Conservation (phyloP, 2,329 filamentous ascomycete genomes). For the Fusarium udum region DNA sequence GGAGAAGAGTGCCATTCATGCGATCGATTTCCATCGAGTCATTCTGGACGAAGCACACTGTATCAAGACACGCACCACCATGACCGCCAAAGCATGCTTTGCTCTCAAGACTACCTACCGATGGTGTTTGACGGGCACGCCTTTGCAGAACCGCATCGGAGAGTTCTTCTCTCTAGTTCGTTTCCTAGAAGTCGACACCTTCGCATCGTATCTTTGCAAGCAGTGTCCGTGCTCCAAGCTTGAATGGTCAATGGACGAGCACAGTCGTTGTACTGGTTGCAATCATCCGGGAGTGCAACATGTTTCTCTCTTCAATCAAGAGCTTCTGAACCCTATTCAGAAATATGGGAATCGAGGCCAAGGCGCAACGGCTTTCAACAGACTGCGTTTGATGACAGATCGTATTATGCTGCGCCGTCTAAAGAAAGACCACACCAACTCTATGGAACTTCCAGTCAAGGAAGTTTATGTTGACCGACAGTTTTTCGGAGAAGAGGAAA, state of each 20-base stretch:
- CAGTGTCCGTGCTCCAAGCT: slow-evolving; percentile 81
- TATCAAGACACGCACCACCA: slow-evolving; percentile 89
- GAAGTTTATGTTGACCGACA: slow-evolving; percentile 91
- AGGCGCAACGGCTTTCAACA: slow-evolving; percentile 77
- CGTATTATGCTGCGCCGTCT: slow-evolving; percentile 95
- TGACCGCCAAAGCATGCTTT: slow-evolving; percentile 95
- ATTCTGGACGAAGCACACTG: slow-evolving; percentile 96
- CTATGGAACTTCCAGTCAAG: slow-evolving; percentile 97
- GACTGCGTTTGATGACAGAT: slow-evolving; percentile 87
- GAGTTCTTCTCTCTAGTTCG: slow-evolving; percentile 95
- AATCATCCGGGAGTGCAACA: slow-evolving; percentile 55
- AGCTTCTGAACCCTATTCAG: slow-evolving; percentile 86
- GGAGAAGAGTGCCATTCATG: slow-evolving; percentile 81
- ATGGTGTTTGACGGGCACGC: slow-evolving; percentile 95
- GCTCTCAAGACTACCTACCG: slow-evolving; percentile 88
- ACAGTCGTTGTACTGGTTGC: slow-evolving; percentile 77
- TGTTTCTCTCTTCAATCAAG: slow-evolving; percentile 83
- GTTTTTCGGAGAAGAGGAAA: slow-evolving; percentile 96
- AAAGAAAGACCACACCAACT: slow-evolving; percentile 91
- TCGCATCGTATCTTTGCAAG: slow-evolving; percentile 94
- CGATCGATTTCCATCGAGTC: slow-evolving; percentile 86
- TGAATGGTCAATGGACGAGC: slow-evolving; percentile 82
- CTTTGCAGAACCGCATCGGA: slow-evolving; percentile 95
- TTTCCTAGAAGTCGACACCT: slow-evolving; percentile 88
- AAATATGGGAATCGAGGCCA: slow-evolving; percentile 67